Percentiles rank a stretch among this genome's conserved stretches.
phyloP scores from a whole-genome alignment of 139 green algal genomes.

The Penium margaritaceum region DNA sequence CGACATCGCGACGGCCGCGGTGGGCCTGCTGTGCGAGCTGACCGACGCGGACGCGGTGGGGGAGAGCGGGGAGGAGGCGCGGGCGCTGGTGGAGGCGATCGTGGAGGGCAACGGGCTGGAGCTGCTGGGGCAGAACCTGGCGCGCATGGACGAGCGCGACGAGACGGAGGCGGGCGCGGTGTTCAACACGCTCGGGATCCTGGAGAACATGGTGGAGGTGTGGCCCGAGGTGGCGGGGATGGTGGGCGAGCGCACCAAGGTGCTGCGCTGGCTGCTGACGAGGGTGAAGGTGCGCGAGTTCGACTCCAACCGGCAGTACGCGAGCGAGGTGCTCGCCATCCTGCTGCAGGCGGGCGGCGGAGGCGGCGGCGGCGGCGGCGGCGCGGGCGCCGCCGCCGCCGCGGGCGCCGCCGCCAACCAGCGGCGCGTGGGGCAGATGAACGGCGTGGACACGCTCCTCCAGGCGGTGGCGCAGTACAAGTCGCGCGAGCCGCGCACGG shows the following conservation, averaged over 20 bases:
- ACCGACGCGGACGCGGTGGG: conserved; percentile 75
- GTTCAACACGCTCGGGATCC: conserved; percentile 63
- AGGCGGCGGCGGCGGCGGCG: too few species aligned
- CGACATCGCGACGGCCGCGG: conserved; percentile 58
- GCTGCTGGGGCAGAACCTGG: conserved; percentile 55
- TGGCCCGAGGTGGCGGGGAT: conserved; percentile 48
- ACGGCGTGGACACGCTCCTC: conserved; percentile 72
- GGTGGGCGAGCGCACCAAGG: conserved; percentile 52
- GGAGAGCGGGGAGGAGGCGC: conserved; percentile 51
- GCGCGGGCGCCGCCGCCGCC: too few species aligned
- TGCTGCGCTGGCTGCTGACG: conserved; percentile 80
- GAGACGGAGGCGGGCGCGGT: conserved; percentile 68
- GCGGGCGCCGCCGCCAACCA: conserved; percentile 58
- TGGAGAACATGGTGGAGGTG: conserved; percentile 84
- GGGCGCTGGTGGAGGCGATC: conserved; percentile 63
- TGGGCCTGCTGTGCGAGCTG: conserved; percentile 72
- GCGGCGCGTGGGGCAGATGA: conserved; percentile 54
- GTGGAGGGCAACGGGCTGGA: conserved; percentile 63
- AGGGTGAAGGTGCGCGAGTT: conserved; percentile 54
- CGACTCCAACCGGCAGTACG: conserved; percentile 75
- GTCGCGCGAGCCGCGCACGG: conserved; percentile 40
- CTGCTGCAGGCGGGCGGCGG: conserved; percentile 68
- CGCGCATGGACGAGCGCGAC: conserved; percentile 54
- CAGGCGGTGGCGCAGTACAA: conserved; percentile 67
- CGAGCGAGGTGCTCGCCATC: conserved; percentile 80